These are phyloP conservation scores for Fusarium multiceps DNA, from an alignment of 2,329 filamentous ascomycete genomes.

Conservation along the genomic window DNA sequence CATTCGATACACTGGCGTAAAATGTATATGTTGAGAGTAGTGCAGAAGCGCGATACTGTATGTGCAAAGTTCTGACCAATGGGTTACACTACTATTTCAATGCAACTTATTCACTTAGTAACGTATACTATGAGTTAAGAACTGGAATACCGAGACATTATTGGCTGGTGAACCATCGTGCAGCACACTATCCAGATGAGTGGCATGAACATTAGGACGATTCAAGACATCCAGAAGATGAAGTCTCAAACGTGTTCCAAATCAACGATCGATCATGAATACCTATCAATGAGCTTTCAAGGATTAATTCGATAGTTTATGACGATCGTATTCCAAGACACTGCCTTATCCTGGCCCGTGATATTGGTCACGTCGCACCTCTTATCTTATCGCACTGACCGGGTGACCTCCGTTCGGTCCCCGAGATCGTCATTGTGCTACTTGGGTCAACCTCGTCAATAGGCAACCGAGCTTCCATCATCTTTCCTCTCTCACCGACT, in stretches of 20 bases:
- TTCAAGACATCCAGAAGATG: neutral
- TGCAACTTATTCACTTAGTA: neutral
- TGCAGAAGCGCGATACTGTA: neutral
- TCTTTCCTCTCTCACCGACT: conserved; percentile 2
- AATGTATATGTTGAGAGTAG: neutral
- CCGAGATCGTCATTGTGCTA: conserved; percentile 33
- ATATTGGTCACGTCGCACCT: conserved; percentile 16
- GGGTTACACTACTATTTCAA: neutral
- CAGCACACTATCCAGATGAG: neutral
- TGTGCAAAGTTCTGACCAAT: neutral
- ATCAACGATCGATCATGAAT: neutral
- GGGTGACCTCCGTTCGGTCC: conserved; percentile 34
- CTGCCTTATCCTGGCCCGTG: neutral
- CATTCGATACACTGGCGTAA: neutral
- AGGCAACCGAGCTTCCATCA: conserved; percentile 13
- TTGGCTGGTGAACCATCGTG: neutral
- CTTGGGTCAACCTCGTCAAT: conserved; percentile 18
- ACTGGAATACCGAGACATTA: neutral
- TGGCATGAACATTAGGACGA: neutral
- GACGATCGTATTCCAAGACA: neutral
- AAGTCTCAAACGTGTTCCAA: neutral
- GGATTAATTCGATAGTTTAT: neutral
- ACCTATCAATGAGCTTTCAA: neutral
- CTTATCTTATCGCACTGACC: conserved; percentile 38
- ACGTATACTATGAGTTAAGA: neutral